Percentiles rank a stretch among this genome's conserved stretches.
Conservation (phyloP, 345 rosid species). For the Citropsis articulata region DNA sequence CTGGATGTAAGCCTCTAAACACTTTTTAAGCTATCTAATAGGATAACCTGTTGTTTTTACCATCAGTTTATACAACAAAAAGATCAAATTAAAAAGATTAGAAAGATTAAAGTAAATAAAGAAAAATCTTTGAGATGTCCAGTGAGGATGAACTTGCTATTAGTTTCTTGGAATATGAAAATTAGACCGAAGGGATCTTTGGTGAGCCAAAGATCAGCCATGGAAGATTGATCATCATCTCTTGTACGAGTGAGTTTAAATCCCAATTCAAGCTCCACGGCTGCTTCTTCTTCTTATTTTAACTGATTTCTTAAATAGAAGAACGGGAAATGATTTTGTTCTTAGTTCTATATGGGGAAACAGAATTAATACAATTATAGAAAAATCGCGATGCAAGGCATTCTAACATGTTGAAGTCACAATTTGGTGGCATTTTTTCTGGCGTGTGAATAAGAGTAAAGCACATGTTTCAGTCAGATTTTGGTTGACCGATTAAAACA, state of each 20-base stretch:
- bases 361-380: neutral
- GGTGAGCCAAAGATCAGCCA: conserved; percentile 38
- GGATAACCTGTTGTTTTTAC: neutral
- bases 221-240: conserved; percentile 60
- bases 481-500: no score
- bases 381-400: neutral
- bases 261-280: conserved; percentile 81
- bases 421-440: neutral
- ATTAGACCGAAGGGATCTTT: conserved; percentile 54
- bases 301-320: no score
- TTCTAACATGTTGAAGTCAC: neutral
- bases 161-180: conserved; percentile 68
- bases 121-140: conserved; percentile 63
- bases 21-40: no score
- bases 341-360: neutral
- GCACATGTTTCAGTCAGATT: conserved; percentile 29
- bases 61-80: neutral
- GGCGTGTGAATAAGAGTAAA: conserved; percentile 25
- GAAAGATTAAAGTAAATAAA: no score
- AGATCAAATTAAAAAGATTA: neutral
- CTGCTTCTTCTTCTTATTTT: neutral
- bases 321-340: no score
- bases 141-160: conserved; percentile 56
- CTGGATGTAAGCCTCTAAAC: no score
- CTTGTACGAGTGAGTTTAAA: conserved; percentile 65